phyloP scores from a whole-genome alignment of 345 rosid species.

The Theobroma cacao region DNA sequence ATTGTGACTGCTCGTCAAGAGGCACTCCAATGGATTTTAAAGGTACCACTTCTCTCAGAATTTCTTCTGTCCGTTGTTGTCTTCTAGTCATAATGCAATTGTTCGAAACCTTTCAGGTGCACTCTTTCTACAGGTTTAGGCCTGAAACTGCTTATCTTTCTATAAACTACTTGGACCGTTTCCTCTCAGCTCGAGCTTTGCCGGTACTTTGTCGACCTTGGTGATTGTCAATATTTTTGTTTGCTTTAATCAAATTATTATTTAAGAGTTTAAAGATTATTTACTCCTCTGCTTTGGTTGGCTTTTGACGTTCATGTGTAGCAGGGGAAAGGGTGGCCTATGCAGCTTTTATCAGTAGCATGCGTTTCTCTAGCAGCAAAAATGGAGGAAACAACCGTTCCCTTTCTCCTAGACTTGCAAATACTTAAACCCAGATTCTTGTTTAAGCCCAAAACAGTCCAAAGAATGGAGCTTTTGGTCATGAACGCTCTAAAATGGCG shows the following conservation, averaged over 20 bases:
- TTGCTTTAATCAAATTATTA: neutral
- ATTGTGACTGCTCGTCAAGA: conserved; percentile 24
- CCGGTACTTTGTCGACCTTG: conserved; percentile 16
- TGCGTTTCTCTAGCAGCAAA: conserved; percentile 45
- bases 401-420: conserved; percentile 37
- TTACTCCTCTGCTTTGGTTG: neutral
- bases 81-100: neutral
- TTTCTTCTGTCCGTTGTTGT: neutral
- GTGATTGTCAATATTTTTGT: neutral
- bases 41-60: conserved; percentile 13
- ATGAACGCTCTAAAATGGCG: conserved; percentile 36
- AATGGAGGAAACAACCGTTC: conserved; percentile 41
- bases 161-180: conserved; percentile 39
- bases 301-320: neutral
- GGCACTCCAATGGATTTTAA: conserved; percentile 36
- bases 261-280: neutral
- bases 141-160: conserved; percentile 34
- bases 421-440: conserved; percentile 27
- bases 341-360: conserved; percentile 37
- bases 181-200: conserved; percentile 21
- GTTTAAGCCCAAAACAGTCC: conserved; percentile 31
- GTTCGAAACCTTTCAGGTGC: conserved; percentile 20
- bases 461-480: conserved; percentile 40
- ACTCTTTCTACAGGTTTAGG: conserved; percentile 24
- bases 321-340: conserved; percentile 31